phyloP scores from a whole-genome alignment of 2,329 filamentous ascomycete genomes.

The Colletotrichum lentis region DNA sequence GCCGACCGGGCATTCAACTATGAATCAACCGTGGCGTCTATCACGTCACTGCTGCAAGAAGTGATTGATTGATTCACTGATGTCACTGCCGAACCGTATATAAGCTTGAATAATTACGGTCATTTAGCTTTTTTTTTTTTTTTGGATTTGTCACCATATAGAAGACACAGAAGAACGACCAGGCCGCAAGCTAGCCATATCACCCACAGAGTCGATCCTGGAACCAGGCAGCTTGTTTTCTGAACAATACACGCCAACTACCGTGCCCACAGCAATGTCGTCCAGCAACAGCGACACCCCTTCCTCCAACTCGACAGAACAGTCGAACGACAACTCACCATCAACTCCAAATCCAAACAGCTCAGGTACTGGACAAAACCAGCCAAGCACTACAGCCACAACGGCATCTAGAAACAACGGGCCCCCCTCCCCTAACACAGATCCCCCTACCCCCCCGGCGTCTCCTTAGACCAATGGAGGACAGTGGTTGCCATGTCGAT shows the following conservation, averaged over 20 bases:
- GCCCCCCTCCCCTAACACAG: slow-evolving; percentile 18
- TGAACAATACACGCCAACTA: too few species aligned
- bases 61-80: slow-evolving; percentile 1
- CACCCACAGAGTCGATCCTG: too few species aligned
- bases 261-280: too few species aligned
- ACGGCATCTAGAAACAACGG: not conserved
- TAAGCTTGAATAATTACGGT: not conserved
- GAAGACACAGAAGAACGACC: not conserved
- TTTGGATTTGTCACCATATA: not conserved
- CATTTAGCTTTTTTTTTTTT: not conserved
- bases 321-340: not conserved
- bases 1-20: not conserved
- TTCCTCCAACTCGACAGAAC: too few species aligned
- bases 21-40: not conserved
- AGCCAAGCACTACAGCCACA: not conserved
- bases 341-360: not conserved
- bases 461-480: not conserved
- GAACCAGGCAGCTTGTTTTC: too few species aligned
- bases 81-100: not conserved
- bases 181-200: not conserved
- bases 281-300: too few species aligned
- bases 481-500: too few species aligned
- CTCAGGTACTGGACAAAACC: too few species aligned
- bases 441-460: slow-evolving; percentile 17
- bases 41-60: not conserved